Evolutionary conservation across 352 stramenopile species (phyloP), one percentile per base, ranked within the genome.

Genomic region (Globisporangium nunn): DNA sequence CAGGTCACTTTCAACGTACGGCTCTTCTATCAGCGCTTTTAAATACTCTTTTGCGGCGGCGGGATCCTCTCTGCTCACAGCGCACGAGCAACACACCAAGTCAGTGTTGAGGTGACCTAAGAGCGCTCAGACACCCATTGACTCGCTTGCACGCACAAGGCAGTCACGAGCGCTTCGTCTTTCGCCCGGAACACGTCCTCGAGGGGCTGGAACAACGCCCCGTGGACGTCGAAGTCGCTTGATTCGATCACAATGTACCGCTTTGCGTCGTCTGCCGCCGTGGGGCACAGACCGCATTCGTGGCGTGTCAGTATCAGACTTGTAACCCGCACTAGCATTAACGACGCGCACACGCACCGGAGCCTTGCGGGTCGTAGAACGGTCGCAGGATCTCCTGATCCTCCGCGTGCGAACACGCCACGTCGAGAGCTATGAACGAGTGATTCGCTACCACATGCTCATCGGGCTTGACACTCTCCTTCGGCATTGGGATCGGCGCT

Each of bases 171-270:
- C 15, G n/a, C 47, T 12, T 46, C 17, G 17, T 49, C 5, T 6
- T 39, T 45, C 5, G 41, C 43, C 45, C 47, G 54, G 15, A 81
- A 23, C 15, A 59, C 47, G 18, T 67, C 66, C 47, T 61, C 45
- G 23, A 75, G 33, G 3, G 56, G 47, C 5, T 41, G 39, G 31
- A 78, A 49, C 6, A 37, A 37, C 29, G 30, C 29, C 7, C 55
- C 48, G 39, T 55, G 48, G 29, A 29, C 29, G 43, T 71, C 58
- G 44, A 75, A 66, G 12, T 81, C 62, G 3, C 62, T 49, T 15
- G 65, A 52, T 35, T 66, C 57, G 28, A 81, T 37, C 18, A 77
- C 43, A 11, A 81, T 56, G 33, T 64, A 78, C 46, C 54, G 50
- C 57, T 75, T 81, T 3, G 52, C 47, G 48, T 54, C 30, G 58